Evolutionary conservation across 192 early-diverging fungal genomes (phyloP).

Genomic region (Powellomyces hirtus): DNA sequence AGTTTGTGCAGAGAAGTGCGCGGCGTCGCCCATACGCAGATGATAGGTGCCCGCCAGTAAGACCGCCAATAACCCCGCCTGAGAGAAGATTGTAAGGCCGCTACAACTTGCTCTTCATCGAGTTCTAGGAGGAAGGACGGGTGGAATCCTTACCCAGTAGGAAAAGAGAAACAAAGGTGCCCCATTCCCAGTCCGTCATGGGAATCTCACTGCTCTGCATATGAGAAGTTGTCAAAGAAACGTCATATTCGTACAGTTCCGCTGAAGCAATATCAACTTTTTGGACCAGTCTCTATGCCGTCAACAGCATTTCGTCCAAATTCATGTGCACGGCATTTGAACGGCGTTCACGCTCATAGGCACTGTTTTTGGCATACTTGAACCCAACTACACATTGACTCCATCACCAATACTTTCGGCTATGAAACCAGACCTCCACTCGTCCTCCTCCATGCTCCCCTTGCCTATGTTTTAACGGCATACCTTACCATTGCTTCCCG

Average conservation of each 20-base stretch:
- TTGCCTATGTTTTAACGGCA: background rate
- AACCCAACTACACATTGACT: too few relatives aligned
- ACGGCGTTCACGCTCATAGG: background rate
- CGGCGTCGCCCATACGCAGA: constrained; percentile 64
- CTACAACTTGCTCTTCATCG: background rate
- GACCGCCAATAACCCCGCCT: constrained; percentile 74
- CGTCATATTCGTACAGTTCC: background rate
- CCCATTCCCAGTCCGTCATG: constrained; percentile 47
- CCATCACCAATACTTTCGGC: constrained; percentile 23
- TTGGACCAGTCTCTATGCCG: too few relatives aligned
- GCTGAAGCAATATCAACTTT: too few relatives aligned
- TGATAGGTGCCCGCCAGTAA: constrained; percentile 72
- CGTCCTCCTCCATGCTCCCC: background rate
- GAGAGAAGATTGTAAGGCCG: constrained; percentile 24
- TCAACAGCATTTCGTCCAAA: too few relatives aligned
- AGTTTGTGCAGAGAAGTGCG: constrained; percentile 67
- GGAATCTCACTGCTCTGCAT: constrained; percentile 30
- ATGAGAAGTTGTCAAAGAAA: background rate
- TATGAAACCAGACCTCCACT: background rate
- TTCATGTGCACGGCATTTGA: too few relatives aligned
- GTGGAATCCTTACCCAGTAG: constrained; percentile 21
- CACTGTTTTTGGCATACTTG: too few relatives aligned
- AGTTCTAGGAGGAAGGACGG: constrained; percentile 28
- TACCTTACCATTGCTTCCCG: constrained; percentile 41
- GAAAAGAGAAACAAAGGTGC: constrained; percentile 44